Percentiles rank a stretch among this genome's conserved stretches.
phyloP scores from a whole-genome alignment of 139 green algal genomes.

The Axilococcus clingmanii region DNA sequence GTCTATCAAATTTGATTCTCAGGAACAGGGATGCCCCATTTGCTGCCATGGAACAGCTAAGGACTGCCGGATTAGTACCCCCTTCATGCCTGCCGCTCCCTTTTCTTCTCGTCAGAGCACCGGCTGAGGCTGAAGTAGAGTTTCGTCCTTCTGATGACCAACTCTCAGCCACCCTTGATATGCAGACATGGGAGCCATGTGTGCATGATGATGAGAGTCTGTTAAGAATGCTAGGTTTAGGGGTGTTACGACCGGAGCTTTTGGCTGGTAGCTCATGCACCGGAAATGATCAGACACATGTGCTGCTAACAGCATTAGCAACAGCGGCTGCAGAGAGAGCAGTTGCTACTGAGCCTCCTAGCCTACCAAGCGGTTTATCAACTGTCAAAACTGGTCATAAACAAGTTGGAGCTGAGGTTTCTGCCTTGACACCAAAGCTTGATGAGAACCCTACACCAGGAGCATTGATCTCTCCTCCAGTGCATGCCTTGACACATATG shows the following conservation, averaged over 20 bases:
- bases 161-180: slow-evolving; percentile 74
- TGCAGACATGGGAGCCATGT: slow-evolving; percentile 65
- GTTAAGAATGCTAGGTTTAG: slow-evolving; percentile 46
- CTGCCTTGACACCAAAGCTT: too few species aligned
- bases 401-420: too few species aligned
- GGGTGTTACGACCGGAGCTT: slow-evolving; percentile 4
- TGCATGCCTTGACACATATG: too few species aligned
- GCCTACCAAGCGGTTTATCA: too few species aligned
- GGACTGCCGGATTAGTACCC: background rate
- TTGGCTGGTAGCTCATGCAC: too few species aligned
- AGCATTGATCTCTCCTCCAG: too few species aligned
- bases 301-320: background rate
- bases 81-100: slow-evolving; percentile 68
- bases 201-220: slow-evolving; percentile 77
- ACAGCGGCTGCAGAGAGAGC: slow-evolving; percentile 1
- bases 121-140: slow-evolving; percentile 68
- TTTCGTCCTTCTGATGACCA: slow-evolving; percentile 77
- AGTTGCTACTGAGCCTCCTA: background rate
- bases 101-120: slow-evolving; percentile 72
- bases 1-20: slow-evolving; percentile 54
- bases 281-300: background rate
- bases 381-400: too few species aligned
- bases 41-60: background rate
- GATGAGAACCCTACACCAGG: too few species aligned
- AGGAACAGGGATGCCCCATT: slow-evolving; percentile 44